These are phyloP conservation scores for Glycyrrhiza uralensis DNA, from an alignment of 306 rosid species.

Conservation along the genomic window DNA sequence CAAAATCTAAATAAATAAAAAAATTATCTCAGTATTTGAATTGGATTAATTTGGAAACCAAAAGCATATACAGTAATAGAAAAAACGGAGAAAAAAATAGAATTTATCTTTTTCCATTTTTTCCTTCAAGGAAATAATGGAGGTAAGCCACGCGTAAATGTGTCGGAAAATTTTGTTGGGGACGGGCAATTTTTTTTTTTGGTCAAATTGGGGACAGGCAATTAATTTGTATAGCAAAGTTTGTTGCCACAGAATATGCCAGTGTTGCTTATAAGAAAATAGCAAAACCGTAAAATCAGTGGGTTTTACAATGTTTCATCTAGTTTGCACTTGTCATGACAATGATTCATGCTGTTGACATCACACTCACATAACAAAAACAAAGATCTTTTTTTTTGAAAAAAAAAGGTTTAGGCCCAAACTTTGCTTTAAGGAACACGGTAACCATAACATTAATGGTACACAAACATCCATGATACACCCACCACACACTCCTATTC, in stretches of 20 bases:
- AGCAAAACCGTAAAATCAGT: background rate
- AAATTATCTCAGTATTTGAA: no score
- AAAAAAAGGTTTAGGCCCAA: background rate
- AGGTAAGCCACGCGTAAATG: background rate
- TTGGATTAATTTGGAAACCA: no score
- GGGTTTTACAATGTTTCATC: background rate
- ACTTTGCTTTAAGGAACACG: background rate
- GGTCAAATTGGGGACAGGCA: background rate
- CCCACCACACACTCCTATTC: no score
- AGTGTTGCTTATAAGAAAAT: constrained; percentile 12
- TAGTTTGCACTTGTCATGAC: constrained; percentile 22
- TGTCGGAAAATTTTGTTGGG: background rate
- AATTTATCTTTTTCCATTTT: no score
- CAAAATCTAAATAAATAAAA: no score
- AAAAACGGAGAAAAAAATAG: no score
- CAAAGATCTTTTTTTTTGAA: no score
- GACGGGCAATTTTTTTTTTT: no score
- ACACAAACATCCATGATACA: no score
- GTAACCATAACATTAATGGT: no score
- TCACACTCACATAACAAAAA: background rate
- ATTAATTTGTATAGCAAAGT: background rate
- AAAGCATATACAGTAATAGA: no score
- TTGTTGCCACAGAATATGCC: background rate
- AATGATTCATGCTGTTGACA: constrained; percentile 32
- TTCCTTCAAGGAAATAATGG: no score